phyloP scores from a whole-genome alignment of 148 eudicot species.

The Drosera capensis region DNA sequence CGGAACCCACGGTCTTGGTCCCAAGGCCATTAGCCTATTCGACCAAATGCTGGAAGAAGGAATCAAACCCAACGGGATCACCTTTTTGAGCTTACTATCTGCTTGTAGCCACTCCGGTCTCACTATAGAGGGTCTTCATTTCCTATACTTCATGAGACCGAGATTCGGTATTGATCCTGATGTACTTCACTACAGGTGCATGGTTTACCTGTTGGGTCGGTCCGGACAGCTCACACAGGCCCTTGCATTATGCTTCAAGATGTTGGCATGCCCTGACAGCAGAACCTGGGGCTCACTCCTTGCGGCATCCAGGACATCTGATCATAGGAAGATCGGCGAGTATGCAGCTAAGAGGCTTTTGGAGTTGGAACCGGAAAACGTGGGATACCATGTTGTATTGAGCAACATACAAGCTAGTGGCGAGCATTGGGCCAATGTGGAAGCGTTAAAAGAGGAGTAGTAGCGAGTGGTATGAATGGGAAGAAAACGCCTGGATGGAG shows the following conservation, averaged over 20 bases:
- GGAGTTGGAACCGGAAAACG: conserved; percentile 22
- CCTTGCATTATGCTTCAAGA: conserved; percentile 19
- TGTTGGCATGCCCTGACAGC: conserved; percentile 15
- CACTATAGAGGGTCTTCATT: conserved; percentile 23
- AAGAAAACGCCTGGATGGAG: conserved; percentile 54
- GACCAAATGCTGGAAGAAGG: conserved; percentile 28
- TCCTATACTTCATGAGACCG: conserved; percentile 29
- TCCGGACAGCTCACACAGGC: conserved; percentile 30
- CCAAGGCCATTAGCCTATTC: conserved; percentile 21
- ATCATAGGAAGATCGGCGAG: conserved; percentile 17
- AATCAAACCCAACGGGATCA: conserved; percentile 26
- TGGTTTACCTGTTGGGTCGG: conserved; percentile 35
- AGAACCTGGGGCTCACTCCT: conserved; percentile 47
- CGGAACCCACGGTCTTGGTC: conserved; percentile 34
- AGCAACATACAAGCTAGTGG: conserved; percentile 37
- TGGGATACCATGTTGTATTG: conserved; percentile 29
- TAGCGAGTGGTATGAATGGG: conserved; percentile 13
- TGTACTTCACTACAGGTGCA: conserved; percentile 30
- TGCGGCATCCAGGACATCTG: conserved; percentile 23
- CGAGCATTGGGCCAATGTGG: conserved; percentile 31
- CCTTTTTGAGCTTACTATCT: conserved; percentile 31
- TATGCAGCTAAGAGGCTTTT: conserved; percentile 24
- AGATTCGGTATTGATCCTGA: conserved; percentile 22
- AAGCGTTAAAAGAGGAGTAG: conserved; percentile 16
- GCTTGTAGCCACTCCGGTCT: conserved; percentile 54